Evolutionary conservation across 805 yeast genomes (phyloP), one percentile per base, ranked within the genome.

Genomic region (Starmerella tilneyi): DNA sequence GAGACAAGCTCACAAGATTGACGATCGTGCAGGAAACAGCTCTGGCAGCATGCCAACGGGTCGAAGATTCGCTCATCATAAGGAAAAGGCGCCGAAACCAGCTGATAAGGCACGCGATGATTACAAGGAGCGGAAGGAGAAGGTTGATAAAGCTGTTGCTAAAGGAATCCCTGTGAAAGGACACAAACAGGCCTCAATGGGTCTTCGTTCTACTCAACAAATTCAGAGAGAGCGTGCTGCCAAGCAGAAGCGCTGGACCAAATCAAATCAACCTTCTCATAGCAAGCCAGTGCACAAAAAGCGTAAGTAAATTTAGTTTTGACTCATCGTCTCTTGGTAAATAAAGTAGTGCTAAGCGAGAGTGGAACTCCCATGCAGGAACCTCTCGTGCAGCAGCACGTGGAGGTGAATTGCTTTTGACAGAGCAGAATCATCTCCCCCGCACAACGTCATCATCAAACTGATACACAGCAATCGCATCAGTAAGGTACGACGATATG

Each of bases 71-170:
- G 77, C 77, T 63, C 97, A 92, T 61, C 77, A 78, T 51, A 75
- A 74, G 58, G 68, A 67, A 38, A 73, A 74, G 49, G 88, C 96
- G 2, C 99, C 99, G 32, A 83, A 78, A 59, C 65, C 79, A 32
- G 96, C 98, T n/a, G 96, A 86, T 59, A 85, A 75, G 64, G 77
- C 69, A 55, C 77, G 97, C 66, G 96, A 88, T 59, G 88, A 92
- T 64, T 92, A 75, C 65, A 73, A 77, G 48, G 71, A 71, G 52
- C 96, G 89, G 62, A 78, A 82, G 75, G 78, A 78, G 68, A 80
- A 82, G 66, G 89, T 84, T 40, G 76, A 75, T 43, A 76, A 75
- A 55, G 97, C 97, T 3, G 58, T 79, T 47, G 94, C 79, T 9
- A 68, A 76, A 40, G 96, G 96, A 39, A 61, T 75, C 24, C 60